phyloP scores from a whole-genome alignment of 2,329 filamentous ascomycete genomes.

The Stenocarpella maydis region DNA sequence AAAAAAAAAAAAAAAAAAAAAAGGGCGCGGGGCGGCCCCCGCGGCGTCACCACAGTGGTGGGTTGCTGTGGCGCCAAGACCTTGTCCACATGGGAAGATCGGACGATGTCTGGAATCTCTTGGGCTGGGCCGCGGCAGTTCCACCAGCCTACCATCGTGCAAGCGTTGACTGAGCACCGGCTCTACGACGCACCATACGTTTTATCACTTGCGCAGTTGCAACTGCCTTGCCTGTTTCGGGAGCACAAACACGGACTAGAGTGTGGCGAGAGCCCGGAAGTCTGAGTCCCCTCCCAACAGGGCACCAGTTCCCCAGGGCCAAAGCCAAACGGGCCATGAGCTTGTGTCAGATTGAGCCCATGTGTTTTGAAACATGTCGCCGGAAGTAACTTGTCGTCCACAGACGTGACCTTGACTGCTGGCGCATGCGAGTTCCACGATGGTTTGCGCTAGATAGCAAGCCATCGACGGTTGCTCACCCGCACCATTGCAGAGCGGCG shows the following conservation, averaged over 20 bases:
- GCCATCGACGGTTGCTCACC: not conserved
- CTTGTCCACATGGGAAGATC: not conserved
- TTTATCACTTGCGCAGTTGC: constrained; percentile 3
- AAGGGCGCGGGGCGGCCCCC: not conserved
- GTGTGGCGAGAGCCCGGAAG: constrained; percentile 40
- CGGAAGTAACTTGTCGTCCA: constrained; percentile 4
- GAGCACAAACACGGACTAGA: not conserved
- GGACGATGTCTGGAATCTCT: constrained; percentile 7
- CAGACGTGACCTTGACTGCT: not conserved
- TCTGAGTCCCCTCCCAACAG: not conserved
- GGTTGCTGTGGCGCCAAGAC: not conserved
- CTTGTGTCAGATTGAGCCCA: constrained; percentile 13
- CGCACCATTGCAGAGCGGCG: not conserved
- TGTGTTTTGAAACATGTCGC: constrained; percentile 24
- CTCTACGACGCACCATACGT: constrained; percentile 18
- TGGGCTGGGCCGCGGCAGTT: not conserved
- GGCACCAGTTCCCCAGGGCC: not conserved
- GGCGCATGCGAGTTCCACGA: not conserved
- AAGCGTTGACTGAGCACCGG: not conserved
- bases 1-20: not conserved
- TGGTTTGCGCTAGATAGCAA: not conserved
- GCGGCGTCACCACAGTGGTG: not conserved
- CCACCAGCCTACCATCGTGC: not conserved
- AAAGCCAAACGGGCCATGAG: constrained; percentile 17
- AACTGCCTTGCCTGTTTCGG: not conserved